Base-by-base conservation (phyloP, 768 basidiomycete species). In the Phylloporus rhodoxanthus region DNA sequence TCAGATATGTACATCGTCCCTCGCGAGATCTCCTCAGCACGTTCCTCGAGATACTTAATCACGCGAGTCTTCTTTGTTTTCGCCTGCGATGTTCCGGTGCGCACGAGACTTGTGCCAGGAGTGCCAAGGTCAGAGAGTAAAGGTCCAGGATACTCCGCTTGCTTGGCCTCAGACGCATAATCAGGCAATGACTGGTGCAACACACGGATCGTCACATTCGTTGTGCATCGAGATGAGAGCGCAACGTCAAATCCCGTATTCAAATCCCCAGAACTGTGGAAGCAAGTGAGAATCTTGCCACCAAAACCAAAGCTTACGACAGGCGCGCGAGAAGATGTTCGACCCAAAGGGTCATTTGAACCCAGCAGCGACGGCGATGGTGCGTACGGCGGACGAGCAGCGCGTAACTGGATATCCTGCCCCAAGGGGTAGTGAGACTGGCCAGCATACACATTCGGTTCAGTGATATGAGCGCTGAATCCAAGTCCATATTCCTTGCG, bases 281-380 rank as follows among this genome's bases (percentile, higher is more conserved):
- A 96, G 65, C 89, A 94, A 8, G 90, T 85, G 8, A 94, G 77
- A 50, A 97, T 59, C 60, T 86, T 87, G 10, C 94, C 94, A n/a
- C 92, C 92, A 59, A 94, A 93, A 0, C 95, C 95, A 59, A 97
- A 96, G 53, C 82, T 86, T 47, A 94, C 72, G 25, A 96, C 74
- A 0, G 94, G 94, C 8, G 84, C 80, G 32, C 81, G 80, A 47
- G 78, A 79, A 3, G 82, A 74, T 5, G 85, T 82, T 38, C 90
- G 79, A 25, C 84, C 82, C 2, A 92, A 69, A 5, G 88, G 87
- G 63, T 92, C 90, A 57, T 92, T 90, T 7, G 84, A 78, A 23
- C 88, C 90, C 39, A 91, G 62, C 17, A 91, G 71, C 0, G 91
- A 90, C 0, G 91, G 87, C 0, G 90, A 92, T 15, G 90, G 90